phyloP scores from a whole-genome alignment of 768 basidiomycete species.

The Serendipita indica region DNA sequence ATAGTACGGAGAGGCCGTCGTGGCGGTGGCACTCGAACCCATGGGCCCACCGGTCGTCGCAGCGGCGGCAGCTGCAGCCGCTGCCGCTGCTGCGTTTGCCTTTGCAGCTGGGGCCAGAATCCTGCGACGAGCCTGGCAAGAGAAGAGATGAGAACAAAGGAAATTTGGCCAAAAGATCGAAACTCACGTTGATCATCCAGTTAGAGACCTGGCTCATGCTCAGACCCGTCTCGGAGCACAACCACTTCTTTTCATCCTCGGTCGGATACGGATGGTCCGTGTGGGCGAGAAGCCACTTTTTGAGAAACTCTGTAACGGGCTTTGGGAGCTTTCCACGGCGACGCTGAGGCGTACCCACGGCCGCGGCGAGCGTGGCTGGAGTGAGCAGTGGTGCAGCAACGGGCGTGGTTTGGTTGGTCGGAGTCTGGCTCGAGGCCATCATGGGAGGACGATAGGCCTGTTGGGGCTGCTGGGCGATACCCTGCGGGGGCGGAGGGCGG shows the following conservation, averaged over 20 bases:
- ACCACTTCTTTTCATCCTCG: constrained; percentile 81
- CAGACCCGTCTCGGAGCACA: constrained; percentile 72
- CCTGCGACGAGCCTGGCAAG: constrained; percentile 4
- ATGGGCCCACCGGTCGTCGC: not conserved
- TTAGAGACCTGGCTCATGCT: constrained; percentile 85
- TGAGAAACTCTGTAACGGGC: constrained; percentile 79
- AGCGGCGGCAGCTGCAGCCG: not conserved
- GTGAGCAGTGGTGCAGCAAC: constrained; percentile 25
- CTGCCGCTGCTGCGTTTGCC: constrained; percentile 4
- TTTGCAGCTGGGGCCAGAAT: constrained; percentile 9
- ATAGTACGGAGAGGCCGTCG: constrained; percentile 4
- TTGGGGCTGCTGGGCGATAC: not conserved
- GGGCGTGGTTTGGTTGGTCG: too few species aligned
- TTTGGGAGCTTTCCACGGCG: constrained; percentile 82
- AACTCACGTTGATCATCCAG: constrained; percentile 79
- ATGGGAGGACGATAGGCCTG: not conserved
- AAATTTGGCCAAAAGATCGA: not conserved
- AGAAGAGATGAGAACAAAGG: not conserved
- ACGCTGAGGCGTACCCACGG: constrained; percentile 42
- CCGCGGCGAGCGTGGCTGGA: constrained; percentile 41
- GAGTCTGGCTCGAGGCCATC: too few species aligned
- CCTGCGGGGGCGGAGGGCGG: not conserved
- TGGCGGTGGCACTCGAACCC: not conserved
- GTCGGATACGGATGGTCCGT: constrained; percentile 81
- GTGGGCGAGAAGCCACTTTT: constrained; percentile 77